These are phyloP conservation scores for Bipolaris zeicola DNA, from an alignment of 2,329 filamentous ascomycete genomes.

Conservation along the genomic window DNA sequence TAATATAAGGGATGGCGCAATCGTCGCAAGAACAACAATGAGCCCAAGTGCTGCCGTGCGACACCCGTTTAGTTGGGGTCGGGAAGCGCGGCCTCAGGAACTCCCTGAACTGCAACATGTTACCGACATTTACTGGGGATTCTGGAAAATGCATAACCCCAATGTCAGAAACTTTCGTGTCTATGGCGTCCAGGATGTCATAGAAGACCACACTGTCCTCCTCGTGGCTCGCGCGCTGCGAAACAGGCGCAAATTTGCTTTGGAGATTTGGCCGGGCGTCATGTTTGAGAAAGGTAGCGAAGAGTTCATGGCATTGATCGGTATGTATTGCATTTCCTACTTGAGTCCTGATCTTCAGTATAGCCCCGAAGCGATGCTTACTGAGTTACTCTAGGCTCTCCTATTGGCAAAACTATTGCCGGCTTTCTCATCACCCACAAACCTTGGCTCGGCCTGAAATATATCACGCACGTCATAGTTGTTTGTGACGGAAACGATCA, in stretches of 20 bases:
- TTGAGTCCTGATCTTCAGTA: too few relatives aligned
- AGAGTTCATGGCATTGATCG: slow-evolving; percentile 27
- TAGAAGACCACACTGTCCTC: slow-evolving; percentile 21
- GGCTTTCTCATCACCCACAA: slow-evolving; percentile 25
- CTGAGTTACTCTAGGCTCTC: slow-evolving; percentile 18
- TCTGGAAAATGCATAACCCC: slow-evolving; percentile 23
- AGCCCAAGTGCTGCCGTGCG: slow-evolving; percentile 15
- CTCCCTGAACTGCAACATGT: slow-evolving; percentile 23
- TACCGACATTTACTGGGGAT: slow-evolving; percentile 33
- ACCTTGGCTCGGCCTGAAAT: slow-evolving; percentile 24
- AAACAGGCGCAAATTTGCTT: neutral
- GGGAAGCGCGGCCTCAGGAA: slow-evolving; percentile 15
- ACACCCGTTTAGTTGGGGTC: slow-evolving; percentile 7
- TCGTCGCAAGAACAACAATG: slow-evolving; percentile 15
- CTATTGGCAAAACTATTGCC: slow-evolving; percentile 25
- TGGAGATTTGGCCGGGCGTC: slow-evolving; percentile 26
- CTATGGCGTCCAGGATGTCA: slow-evolving; percentile 21
- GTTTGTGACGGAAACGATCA: slow-evolving; percentile 7
- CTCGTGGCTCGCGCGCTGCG: slow-evolving; percentile 25
- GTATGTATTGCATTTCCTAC: slow-evolving; percentile 8
- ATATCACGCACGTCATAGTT: slow-evolving; percentile 18
- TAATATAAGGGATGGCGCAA: slow-evolving; percentile 20
- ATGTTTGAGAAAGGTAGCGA: slow-evolving; percentile 19
- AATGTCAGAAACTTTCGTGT: slow-evolving; percentile 26
- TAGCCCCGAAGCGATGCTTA: neutral